A percentile compares a stretch with the other conserved stretches of the same genome.
Evolutionary conservation across 1,284 basidiomycete species (phyloP).

Genomic region (Ceratobasidium sp.): DNA sequence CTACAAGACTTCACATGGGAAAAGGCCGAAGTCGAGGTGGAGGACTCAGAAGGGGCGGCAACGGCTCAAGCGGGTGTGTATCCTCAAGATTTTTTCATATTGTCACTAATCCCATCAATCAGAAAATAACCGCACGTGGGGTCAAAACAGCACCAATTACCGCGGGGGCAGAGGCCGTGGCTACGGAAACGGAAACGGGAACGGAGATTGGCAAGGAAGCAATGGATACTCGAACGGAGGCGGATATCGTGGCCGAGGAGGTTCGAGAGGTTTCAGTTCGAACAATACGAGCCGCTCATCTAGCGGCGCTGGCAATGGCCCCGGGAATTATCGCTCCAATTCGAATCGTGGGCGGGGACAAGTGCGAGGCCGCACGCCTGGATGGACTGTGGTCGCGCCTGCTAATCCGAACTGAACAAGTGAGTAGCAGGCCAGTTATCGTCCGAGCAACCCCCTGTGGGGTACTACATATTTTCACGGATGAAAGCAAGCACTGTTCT

Average conservation of each 20-base stretch:
- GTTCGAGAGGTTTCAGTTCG: not conserved
- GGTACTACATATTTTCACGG: not conserved
- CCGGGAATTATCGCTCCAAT: too few relatives aligned
- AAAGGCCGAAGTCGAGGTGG: not conserved
- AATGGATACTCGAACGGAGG: conserved; percentile 3
- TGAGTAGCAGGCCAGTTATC: too few relatives aligned
- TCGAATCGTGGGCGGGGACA: conserved; percentile 8
- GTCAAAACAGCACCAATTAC: too few relatives aligned
- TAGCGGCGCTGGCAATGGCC: not conserved
- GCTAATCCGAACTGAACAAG: too few relatives aligned
- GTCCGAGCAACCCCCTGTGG: too few relatives aligned
- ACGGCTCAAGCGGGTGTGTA: not conserved
- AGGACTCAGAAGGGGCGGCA: not conserved
- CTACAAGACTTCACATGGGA: not conserved
- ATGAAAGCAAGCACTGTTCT: conserved; percentile 28
- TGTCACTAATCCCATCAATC: not conserved
- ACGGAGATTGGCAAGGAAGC: not conserved
- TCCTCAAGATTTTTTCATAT: not conserved
- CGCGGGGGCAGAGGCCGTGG: not conserved
- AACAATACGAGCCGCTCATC: not conserved
- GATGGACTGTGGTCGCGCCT: too few relatives aligned
- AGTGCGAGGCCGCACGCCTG: too few relatives aligned
- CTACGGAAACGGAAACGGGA: not conserved
- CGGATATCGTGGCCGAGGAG: not conserved
- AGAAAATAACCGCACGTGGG: too few relatives aligned